Base-by-base conservation (phyloP, 495 filamentous ascomycete species). In the Apiosordaria backusii region DNA sequence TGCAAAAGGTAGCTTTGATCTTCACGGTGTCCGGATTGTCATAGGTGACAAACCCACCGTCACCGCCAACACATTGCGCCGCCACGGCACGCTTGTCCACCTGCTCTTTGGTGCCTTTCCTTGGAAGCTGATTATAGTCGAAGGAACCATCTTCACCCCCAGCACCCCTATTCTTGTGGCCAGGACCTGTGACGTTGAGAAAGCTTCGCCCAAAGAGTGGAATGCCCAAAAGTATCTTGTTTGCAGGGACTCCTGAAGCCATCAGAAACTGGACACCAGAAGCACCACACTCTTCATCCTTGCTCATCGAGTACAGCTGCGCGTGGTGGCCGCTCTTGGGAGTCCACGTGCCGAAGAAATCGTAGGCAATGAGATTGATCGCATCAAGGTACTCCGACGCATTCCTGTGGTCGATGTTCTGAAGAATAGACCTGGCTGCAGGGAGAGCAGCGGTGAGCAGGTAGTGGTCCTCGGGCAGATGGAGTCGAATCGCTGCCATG, bases 31-130 rank as follows among this genome's bases (percentile, higher is more conserved):
- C 85, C 21, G 89, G 87, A 67, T 92, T 93, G 73, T 97, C 93
- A 74, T 96, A 97, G 6, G 86, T 90, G 26, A 97, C 87, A 71
- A 93, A 96, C 0, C 91, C 93, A 2, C 91, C 93, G 77, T 94
- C 92, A 2, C 84, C 88, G 22, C 92, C 92, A 15, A 88, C 77
- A 69, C 91, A 96, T 65, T 85, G 92, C 5, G 92, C 91, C 13
- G 93, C 91, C 9, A 84, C 81, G 25, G 76, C 71, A 19, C 85
- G 75, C 50, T 82, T 82, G 76, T 96, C 92, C 52, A 92, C 83
- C 53, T 84, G 77, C 71, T 96, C 91, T 71, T 85, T 82, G n/a
- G 77, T 76, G 10, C 87, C 89, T 4, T 87, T 86, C 22, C 92
- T 80, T 5, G 93, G 92, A 7, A 97, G 79, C 45, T 90, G 83